These are phyloP conservation scores for Cryptococcus maquisensis DNA, from an alignment of 1,284 basidiomycete genomes.

Conservation along the genomic window DNA sequence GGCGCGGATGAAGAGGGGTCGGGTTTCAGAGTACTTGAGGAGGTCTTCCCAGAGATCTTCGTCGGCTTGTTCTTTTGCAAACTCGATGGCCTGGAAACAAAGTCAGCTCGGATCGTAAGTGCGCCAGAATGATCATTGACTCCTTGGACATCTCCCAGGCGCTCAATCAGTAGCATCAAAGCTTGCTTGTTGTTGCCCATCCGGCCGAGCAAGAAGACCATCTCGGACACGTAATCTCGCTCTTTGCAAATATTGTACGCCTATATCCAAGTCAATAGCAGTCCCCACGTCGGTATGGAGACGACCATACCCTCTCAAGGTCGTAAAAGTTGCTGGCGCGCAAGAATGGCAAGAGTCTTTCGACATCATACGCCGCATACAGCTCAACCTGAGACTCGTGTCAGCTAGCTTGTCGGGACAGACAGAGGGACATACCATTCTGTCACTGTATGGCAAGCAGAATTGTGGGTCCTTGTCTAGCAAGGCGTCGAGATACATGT, in stretches of 20 bases:
- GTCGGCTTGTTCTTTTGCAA: slow-evolving; percentile 95
- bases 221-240: slow-evolving; percentile 85
- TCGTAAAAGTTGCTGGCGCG: slow-evolving; percentile 88
- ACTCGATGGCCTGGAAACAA: slow-evolving; percentile 77
- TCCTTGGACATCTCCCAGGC: slow-evolving; percentile 84
- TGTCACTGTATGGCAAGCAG: slow-evolving; percentile 74
- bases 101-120: slow-evolving; percentile 2
- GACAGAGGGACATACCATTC: slow-evolving; percentile 58
- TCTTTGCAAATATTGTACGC: slow-evolving; percentile 84
- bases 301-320: slow-evolving; percentile 64
- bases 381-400: slow-evolving; percentile 63
- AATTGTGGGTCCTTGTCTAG: slow-evolving; percentile 81
- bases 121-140: slow-evolving; percentile 50
- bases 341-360: slow-evolving; percentile 80
- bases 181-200: slow-evolving; percentile 98
- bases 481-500: slow-evolving; percentile 87
- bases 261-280: slow-evolving; percentile 1
- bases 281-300: neutral
- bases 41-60: slow-evolving; percentile 98
- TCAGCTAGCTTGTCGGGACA: neutral
- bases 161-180: slow-evolving; percentile 89
- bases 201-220: slow-evolving; percentile 94
- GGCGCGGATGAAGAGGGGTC: slow-evolving; percentile 94
- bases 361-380: slow-evolving; percentile 81
- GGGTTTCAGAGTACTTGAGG: slow-evolving; percentile 85